Evolutionary conservation across 805 yeast species (phyloP).

Genomic region (Candida bentonensis): DNA sequence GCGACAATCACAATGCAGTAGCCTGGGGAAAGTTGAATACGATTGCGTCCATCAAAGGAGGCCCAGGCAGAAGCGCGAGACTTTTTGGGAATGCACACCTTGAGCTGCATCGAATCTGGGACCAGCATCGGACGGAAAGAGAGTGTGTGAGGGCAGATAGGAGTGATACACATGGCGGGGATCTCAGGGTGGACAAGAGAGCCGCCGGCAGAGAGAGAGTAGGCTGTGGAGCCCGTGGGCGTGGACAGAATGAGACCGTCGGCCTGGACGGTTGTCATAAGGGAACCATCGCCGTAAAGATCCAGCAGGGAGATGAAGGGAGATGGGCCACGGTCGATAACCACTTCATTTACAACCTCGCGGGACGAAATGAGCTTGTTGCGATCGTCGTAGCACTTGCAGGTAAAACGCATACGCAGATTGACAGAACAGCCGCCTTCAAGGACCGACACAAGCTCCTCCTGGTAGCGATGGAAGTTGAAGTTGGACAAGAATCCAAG

Average conservation of each 20-base stretch:
- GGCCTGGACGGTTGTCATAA: constrained; percentile 83
- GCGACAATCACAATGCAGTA: constrained; percentile 79
- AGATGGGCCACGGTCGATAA: constrained; percentile 86
- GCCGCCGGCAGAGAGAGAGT: constrained; percentile 91
- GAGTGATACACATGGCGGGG: constrained; percentile 83
- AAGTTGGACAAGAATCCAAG: constrained; percentile 86
- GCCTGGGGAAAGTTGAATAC: constrained; percentile 71
- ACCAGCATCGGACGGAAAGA: constrained; percentile 84
- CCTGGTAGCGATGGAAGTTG: constrained; percentile 58
- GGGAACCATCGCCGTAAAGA: constrained; percentile 72
- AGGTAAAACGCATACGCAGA: constrained; percentile 76
- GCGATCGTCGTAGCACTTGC: constrained; percentile 30
- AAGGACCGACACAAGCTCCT: constrained; percentile 41
- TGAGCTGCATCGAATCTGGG: constrained; percentile 84
- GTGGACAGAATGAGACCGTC: constrained; percentile 89
- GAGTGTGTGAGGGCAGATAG: constrained; percentile 90
- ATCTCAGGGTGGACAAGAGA: constrained; percentile 90
- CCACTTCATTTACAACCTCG: constrained; percentile 73
- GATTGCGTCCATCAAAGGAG: constrained; percentile 82
- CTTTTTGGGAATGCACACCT: constrained; percentile 66
- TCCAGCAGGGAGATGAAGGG: constrained; percentile 87
- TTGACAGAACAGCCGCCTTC: constrained; percentile 63
- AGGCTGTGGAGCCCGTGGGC: constrained; percentile 95
- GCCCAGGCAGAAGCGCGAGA: constrained; percentile 94
- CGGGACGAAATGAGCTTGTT: constrained; percentile 11